Percentiles rank a stretch among this genome's conserved stretches.
phyloP scores from a whole-genome alignment of 2,329 filamentous ascomycete species.

The Phyllosticta paracitricarpa region DNA sequence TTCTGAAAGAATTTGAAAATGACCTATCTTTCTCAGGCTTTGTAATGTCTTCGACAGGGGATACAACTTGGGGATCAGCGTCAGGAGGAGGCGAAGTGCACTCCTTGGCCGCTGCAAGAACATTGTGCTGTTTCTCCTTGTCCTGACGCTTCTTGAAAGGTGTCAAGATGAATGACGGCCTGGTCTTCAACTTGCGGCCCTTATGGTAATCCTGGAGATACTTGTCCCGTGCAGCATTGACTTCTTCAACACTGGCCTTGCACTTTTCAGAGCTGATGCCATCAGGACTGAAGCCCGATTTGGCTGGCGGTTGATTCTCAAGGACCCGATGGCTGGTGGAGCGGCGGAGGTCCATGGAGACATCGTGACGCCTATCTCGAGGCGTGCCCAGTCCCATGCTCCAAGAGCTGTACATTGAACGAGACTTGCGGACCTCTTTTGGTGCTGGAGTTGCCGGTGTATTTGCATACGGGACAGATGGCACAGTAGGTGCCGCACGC shows the following conservation, averaged over 20 bases:
- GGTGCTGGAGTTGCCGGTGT: not conserved
- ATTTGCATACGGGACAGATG: not conserved
- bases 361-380: not conserved
- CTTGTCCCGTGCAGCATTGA: slow-evolving; percentile 26
- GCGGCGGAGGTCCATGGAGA: not conserved
- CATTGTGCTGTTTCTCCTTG: slow-evolving; percentile 16
- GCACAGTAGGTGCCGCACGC: slow-evolving; percentile 10
- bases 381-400: not conserved
- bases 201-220: slow-evolving; percentile 33
- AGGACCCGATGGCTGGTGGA: not conserved
- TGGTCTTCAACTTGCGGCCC: slow-evolving; percentile 25
- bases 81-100: not conserved
- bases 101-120: slow-evolving; percentile 2
- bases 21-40: slow-evolving; percentile 41
- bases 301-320: not conserved
- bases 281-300: not conserved
- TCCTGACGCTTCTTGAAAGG: slow-evolving; percentile 35
- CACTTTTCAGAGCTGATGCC: slow-evolving; percentile 9
- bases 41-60: not conserved
- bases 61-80: not conserved
- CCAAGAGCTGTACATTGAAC: slow-evolving; percentile 9
- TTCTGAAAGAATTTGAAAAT: slow-evolving; percentile 52
- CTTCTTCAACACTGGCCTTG: not conserved
- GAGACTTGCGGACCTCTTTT: slow-evolving; percentile 7
- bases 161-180: slow-evolving; percentile 34